Evolutionary conservation across 306 rosid species (phyloP), one percentile per base, ranked within the genome.

Genomic region (Cucurbita moschata): DNA sequence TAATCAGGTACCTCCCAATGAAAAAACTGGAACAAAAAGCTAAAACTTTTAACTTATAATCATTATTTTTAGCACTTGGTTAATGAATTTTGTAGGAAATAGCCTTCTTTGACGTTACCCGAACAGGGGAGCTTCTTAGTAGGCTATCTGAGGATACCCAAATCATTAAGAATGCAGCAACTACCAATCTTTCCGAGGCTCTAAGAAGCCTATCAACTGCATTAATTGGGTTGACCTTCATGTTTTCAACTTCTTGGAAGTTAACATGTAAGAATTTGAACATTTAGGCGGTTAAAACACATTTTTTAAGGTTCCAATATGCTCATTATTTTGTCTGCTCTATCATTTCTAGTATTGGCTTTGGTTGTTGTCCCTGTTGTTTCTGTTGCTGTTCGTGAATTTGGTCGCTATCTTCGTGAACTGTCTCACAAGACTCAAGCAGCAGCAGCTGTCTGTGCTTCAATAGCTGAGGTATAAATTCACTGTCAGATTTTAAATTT

Each of bases 91-190:
- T 82, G 78, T 83, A 88, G 96, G 96, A 90, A 83, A 88, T 90
- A 79, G 95, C 96, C 74, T 90, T 90, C 81, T 90, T 77, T 69
- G 92, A 88, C 83, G 85, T 90, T 64, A 90, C 96, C 58, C 85
- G 88, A 68, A 90, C 95, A 9, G 95, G 96, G 57, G 96, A 90
- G 75, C 95, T 90, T 58, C 82, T 90, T 30, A 90, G 96, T 72
- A 90, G 96, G 85, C 81, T 90, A 46, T 90, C 95, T 63, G 95
- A 90, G 79, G 96, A 90, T 77, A 90, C 96, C 39, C 92, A 88
- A 80, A 88, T 90, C 78, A 88, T 88, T 63, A 90, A 88, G 81
- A 90, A 80, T 76, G 96, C 96, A 53, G 96, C 95, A 78, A 90
- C 96, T 75, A 86, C 92, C 84, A 88, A 87, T 86, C 96, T 90